These are phyloP conservation scores for Ilex asprella DNA, from an alignment of 257 asterid species.

Conservation along the genomic window DNA sequence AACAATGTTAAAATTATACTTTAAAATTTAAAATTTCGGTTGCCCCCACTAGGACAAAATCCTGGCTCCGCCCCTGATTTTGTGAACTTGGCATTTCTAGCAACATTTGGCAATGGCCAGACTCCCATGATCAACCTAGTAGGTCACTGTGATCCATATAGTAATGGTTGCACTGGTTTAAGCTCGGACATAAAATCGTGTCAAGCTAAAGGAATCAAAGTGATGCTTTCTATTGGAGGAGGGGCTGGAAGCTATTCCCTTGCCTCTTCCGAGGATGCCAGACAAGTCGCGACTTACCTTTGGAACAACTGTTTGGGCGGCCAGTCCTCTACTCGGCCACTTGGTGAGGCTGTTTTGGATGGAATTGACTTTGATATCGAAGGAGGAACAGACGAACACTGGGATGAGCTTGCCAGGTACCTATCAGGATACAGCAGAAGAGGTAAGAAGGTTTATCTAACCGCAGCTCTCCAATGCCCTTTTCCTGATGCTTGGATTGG, in stretches of 20 bases:
- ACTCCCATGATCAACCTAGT: slow-evolving; percentile 36
- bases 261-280: slow-evolving; percentile 31
- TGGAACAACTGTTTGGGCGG: slow-evolving; percentile 45
- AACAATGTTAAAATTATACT: too few relatives aligned
- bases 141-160: slow-evolving; percentile 42
- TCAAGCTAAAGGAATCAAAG: slow-evolving; percentile 34
- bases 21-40: too few relatives aligned
- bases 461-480: slow-evolving; percentile 49
- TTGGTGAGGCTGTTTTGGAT: slow-evolving; percentile 34
- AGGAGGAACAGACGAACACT: slow-evolving; percentile 34
- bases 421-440: slow-evolving; percentile 22
- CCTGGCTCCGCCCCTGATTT: too few relatives aligned
- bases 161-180: slow-evolving; percentile 26
- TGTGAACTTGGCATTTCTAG: slow-evolving; percentile 33
- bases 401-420: slow-evolving; percentile 35
- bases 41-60: too few relatives aligned
- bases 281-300: slow-evolving; percentile 35
- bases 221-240: slow-evolving; percentile 36
- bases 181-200: slow-evolving; percentile 35
- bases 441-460: slow-evolving; percentile 42
- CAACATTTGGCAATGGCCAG: slow-evolving; percentile 31
- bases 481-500: slow-evolving; percentile 44
- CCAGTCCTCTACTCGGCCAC: slow-evolving; percentile 25
- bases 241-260: slow-evolving; percentile 34
- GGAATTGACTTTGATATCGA: slow-evolving; percentile 45